Evolutionary conservation across 2,329 filamentous ascomycete genomes (phyloP), one percentile per base, ranked within the genome.

Genomic region (Hypoxylon sp.): DNA sequence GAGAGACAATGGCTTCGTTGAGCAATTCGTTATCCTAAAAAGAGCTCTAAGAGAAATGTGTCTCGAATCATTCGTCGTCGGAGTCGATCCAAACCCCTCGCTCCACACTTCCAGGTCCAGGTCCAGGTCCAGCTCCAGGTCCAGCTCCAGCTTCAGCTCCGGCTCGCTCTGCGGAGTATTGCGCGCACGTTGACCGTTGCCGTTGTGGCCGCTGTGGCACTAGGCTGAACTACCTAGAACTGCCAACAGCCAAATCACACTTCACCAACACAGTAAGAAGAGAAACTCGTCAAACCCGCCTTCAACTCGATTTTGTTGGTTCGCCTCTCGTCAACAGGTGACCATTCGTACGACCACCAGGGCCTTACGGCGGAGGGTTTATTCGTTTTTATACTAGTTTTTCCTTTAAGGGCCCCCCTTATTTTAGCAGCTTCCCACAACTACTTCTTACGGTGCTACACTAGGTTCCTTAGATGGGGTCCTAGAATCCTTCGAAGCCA

Each of bases 151-250:
- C n/a, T 41, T 52, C 50, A 19, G 17, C 15, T 20, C 5, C 50
- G 48, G 44, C 55, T 46, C 53, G 43, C 43, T 60, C 34, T 48
- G 56, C 49, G 46, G 56, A 56, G 63, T 59, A 51, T 49, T 60
- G 49, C 60, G 64, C 59, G 56, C 64, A 64, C 50, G 32, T 58
- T 41, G 32, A 59, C 49, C 55, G 44, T 54, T 57, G 53, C 60
- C 51, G 37, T 47, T 28, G 44, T 47, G 20, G 44, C 44, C 5
- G 44, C 44, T 30, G 44, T 19, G n/a, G 34, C 34, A 54, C 59
- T 50, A 34, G 55, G 58, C 51, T 59, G 47, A 59, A 34, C 37
- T 34, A 34, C n/a, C n/a, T n/a, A n/a, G n/a, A n/a, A n/a, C 32
- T 26, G 11, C 4, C 32, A 34, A 26, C 24, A 34, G 32, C 19